Percentiles rank a stretch among this genome's conserved stretches.
phyloP scores from a whole-genome alignment of 495 filamentous ascomycete genomes.

The Neurospora tetraspora region DNA sequence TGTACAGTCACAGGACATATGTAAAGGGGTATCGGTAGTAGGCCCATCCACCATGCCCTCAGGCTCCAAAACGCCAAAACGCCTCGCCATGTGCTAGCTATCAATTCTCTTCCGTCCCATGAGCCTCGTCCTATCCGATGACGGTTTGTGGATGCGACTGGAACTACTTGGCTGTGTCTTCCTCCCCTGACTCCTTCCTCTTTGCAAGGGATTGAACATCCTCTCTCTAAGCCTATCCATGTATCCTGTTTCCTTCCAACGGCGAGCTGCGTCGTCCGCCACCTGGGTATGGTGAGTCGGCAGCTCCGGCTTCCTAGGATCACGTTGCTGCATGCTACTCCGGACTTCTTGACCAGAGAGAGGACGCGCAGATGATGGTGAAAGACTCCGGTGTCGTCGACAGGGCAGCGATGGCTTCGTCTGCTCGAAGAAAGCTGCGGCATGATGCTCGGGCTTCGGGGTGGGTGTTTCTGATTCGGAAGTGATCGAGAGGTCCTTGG shows the following conservation, averaged over 20 bases:
- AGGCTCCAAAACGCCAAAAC: constrained; percentile 15
- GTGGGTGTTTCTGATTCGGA: constrained; percentile 30
- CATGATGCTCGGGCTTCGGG: constrained; percentile 23
- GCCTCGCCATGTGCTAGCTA: constrained; percentile 10
- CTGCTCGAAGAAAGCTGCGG: constrained; percentile 22
- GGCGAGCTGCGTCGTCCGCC: background rate
- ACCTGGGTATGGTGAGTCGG: constrained; percentile 3
- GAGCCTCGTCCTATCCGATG: constrained; percentile 23
- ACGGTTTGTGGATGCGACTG: constrained; percentile 31
- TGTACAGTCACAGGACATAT: constrained; percentile 19
- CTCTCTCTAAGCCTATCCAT: constrained; percentile 9
- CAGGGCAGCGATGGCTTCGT: constrained; percentile 16
- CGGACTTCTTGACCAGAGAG: constrained; percentile 12
- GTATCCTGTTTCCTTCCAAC: background rate
- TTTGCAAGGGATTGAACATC: constrained; percentile 18
- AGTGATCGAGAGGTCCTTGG: constrained; percentile 2
- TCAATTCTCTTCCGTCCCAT: constrained; percentile 23
- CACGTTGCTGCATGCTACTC: constrained; percentile 9
- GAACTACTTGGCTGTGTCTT: constrained; percentile 1
- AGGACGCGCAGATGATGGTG: constrained; percentile 20
- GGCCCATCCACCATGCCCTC: constrained; percentile 9
- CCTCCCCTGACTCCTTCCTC: constrained; percentile 26
- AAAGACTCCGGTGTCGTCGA: constrained; percentile 19
- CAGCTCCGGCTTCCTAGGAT: constrained; percentile 10
- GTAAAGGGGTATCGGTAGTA: constrained; percentile 22